Percentiles rank a stretch among this genome's conserved stretches.
phyloP scores from a whole-genome alignment of 371 early-diverging fungal species.

The Pancytospora philotis region DNA sequence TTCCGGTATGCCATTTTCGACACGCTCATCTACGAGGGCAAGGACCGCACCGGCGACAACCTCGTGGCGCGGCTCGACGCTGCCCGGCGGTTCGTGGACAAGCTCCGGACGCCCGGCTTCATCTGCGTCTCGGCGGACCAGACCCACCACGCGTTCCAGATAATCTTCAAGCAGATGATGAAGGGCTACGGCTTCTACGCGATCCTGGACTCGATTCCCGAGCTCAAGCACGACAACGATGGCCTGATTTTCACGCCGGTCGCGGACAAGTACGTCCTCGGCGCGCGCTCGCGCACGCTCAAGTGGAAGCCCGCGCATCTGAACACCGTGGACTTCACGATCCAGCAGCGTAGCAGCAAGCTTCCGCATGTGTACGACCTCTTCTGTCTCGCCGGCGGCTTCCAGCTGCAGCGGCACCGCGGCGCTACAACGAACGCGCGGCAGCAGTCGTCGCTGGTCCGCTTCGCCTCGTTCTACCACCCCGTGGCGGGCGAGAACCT shows the following conservation, averaged over 20 bases:
- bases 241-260: slow-evolving; percentile 87
- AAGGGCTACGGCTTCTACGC: slow-evolving; percentile 56
- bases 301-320: slow-evolving; percentile 97
- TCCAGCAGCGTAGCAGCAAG: background rate
- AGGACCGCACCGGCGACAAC: slow-evolving; percentile 13
- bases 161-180: slow-evolving; percentile 52
- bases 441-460: background rate
- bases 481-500: background rate
- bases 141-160: slow-evolving; percentile 4
- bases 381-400: slow-evolving; percentile 17
- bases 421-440: background rate
- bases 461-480: slow-evolving; percentile 17
- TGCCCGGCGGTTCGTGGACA: slow-evolving; percentile 39
- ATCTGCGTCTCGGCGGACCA: background rate
- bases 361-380: slow-evolving; percentile 15
- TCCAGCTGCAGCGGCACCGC: slow-evolving; percentile 9
- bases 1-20: slow-evolving; percentile 54
- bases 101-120: slow-evolving; percentile 4
- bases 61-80: slow-evolving; percentile 46
- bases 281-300: slow-evolving; percentile 75
- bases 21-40: slow-evolving; percentile 45
- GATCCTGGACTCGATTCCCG: slow-evolving; percentile 48
- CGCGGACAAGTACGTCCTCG: slow-evolving; percentile 68
- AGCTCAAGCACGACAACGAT: slow-evolving; percentile 75
- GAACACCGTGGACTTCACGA: slow-evolving; percentile 83